Percentiles rank a stretch among this genome's conserved stretches.
These are phyloP conservation scores for Penicillium waksmanii DNA, from an alignment of 495 filamentous ascomycete genomes.

Conservation along the genomic window DNA sequence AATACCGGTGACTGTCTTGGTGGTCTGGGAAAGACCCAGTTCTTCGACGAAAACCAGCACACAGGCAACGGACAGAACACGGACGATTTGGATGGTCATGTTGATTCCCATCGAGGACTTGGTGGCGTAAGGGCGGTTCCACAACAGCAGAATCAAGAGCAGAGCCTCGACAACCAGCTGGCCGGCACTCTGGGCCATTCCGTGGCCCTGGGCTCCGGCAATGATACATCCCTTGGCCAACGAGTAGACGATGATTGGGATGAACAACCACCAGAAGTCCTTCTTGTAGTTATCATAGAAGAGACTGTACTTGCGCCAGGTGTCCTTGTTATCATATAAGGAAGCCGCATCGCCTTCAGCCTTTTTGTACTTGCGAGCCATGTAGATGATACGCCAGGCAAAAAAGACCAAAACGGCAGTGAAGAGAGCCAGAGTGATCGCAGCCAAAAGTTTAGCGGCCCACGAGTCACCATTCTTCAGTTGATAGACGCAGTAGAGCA, in stretches of 20 bases:
- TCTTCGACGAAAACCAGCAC: conserved; percentile 94
- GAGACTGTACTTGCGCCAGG: conserved; percentile 92
- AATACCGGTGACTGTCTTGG: conserved; percentile 91
- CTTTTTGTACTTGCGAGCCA: conserved; percentile 74
- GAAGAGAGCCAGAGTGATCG: conserved; percentile 77
- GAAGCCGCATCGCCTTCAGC: conserved; percentile 71
- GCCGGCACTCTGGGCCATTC: conserved; percentile 74
- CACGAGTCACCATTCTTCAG: conserved; percentile 94
- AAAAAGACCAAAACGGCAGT: conserved; percentile 80
- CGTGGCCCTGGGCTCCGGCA: conserved; percentile 85
- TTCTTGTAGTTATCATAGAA: conserved; percentile 97
- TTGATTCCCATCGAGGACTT: conserved; percentile 91
- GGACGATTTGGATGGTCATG: conserved; percentile 89
- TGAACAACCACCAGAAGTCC: conserved; percentile 95
- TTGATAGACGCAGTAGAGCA: conserved; percentile 94
- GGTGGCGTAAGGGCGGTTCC: conserved; percentile 83
- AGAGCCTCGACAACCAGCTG: conserved; percentile 81
- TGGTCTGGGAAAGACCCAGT: conserved; percentile 86
- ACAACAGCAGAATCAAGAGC: conserved; percentile 71
- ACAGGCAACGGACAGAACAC: conserved; percentile 87
- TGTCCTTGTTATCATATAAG: conserved; percentile 86
- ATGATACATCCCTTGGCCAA: conserved; percentile 88
- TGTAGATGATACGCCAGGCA: conserved; percentile 76
- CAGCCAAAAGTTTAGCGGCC: conserved; percentile 87
- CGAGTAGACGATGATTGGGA: conserved; percentile 90